phyloP scores from a whole-genome alignment of 345 rosid genomes.

The Gossypium longicalyx region DNA sequence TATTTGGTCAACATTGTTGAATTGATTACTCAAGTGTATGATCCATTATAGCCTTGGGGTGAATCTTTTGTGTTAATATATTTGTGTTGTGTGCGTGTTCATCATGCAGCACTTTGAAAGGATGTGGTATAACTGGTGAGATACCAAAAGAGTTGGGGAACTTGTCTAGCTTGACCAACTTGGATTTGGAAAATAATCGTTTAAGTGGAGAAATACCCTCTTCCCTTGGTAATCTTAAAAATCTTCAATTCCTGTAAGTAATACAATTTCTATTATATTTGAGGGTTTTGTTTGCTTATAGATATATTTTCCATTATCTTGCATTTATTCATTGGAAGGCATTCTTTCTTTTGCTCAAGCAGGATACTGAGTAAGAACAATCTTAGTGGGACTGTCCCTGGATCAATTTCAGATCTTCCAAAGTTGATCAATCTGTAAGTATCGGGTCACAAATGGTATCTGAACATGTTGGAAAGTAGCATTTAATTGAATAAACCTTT shows the following conservation, averaged over 20 bases:
- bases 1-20: background rate
- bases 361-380: constrained; percentile 89
- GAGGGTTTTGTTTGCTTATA: constrained; percentile 5
- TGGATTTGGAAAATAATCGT: constrained; percentile 85
- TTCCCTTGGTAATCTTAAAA: constrained; percentile 73
- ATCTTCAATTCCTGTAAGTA: constrained; percentile 91
- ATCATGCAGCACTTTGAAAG: constrained; percentile 71
- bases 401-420: constrained; percentile 53
- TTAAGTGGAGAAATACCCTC: constrained; percentile 78
- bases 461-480: background rate
- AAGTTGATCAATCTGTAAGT: constrained; percentile 77
- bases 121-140: constrained; percentile 78
- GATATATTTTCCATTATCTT: constrained; percentile 7
- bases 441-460: constrained; percentile 4
- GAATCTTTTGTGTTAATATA: background rate
- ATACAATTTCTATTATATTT: constrained; percentile 12
- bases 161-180: constrained; percentile 67
- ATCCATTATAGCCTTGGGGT: background rate
- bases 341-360: constrained; percentile 23
- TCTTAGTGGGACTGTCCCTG: constrained; percentile 73
- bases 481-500: constrained; percentile 2
- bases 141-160: constrained; percentile 90
- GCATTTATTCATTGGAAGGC: background rate
- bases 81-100: constrained; percentile 7
- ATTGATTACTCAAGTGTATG: background rate